Conservation (phyloP, 441 rosid genomes). For the Gossypium gossypioides region DNA sequence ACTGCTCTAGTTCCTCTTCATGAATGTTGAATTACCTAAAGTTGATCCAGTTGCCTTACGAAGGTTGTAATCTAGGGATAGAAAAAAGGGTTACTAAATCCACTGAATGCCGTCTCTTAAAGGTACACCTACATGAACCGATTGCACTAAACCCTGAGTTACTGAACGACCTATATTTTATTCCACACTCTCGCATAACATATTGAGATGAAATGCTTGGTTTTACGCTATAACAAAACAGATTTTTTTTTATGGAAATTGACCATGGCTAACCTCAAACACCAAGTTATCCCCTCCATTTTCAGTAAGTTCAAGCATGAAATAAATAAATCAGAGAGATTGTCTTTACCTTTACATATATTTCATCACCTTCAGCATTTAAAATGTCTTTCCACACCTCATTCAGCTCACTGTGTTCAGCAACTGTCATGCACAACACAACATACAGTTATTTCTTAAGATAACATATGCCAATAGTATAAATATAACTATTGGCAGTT, state of each 20-base stretch:
- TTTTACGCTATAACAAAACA: background rate
- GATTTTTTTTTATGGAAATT: background rate
- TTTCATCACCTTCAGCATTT: slow-evolving; percentile 94
- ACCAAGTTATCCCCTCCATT: background rate
- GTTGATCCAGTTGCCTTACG: background rate
- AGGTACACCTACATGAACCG: background rate
- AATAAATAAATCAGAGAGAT: background rate
- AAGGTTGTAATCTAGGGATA: background rate
- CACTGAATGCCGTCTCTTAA: background rate
- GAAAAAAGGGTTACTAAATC: background rate
- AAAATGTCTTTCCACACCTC: slow-evolving; percentile 94
- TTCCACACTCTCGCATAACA: background rate
- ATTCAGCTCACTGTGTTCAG: slow-evolving; percentile 69
- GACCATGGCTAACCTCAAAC: background rate
- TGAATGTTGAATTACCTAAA: background rate
- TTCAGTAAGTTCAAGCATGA: slow-evolving; percentile 1
- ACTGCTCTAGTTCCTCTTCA: background rate
- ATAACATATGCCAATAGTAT: background rate
- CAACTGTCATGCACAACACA: slow-evolving; percentile 42
- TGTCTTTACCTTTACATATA: slow-evolving; percentile 65
- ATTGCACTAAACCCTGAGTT: background rate
- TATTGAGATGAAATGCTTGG: background rate
- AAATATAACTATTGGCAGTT: background rate
- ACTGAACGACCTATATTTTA: background rate
- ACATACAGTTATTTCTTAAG: slow-evolving; percentile 1